Conservation (phyloP, 1,284 basidiomycete species). For the Puccinia brachypodii region DNA sequence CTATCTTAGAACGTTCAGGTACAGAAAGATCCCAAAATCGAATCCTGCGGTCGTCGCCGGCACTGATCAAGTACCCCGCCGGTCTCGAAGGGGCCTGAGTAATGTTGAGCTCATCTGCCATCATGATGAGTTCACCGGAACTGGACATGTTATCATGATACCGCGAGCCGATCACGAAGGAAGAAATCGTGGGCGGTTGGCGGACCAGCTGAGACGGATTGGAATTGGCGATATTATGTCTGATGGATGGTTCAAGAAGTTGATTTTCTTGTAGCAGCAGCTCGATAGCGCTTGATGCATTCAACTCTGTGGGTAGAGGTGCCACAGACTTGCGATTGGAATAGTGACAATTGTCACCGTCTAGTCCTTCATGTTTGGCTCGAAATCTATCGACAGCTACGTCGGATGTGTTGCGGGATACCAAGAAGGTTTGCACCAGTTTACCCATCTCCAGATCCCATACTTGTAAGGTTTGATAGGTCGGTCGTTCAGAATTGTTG, state of each 20-base stretch:
- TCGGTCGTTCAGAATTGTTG: constrained; percentile 32
- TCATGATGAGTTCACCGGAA: constrained; percentile 51
- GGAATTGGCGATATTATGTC: not conserved
- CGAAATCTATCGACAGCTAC: constrained; percentile 47
- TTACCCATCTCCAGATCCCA: constrained; percentile 54
- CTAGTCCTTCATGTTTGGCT: constrained; percentile 40
- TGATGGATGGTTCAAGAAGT: not conserved
- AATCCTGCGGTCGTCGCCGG: constrained; percentile 76
- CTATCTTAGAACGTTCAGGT: constrained; percentile 69
- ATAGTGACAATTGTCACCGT: constrained; percentile 26
- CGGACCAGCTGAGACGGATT: not conserved
- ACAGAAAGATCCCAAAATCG: constrained; percentile 74
- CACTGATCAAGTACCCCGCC: constrained; percentile 73
- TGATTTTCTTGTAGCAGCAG: constrained; percentile 29
- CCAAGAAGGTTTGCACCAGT: constrained; percentile 39
- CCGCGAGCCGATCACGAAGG: constrained; percentile 68
- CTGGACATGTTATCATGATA: constrained; percentile 64
- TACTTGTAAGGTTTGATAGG: constrained; percentile 53
- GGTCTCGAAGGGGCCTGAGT: constrained; percentile 50
- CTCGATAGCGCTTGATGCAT: constrained; percentile 45
- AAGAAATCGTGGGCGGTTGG: constrained; percentile 61
- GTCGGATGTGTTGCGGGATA: constrained; percentile 29
- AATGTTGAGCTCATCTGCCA: constrained; percentile 56
- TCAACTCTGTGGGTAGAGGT: constrained; percentile 14
- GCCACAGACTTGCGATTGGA: not conserved